Percentiles rank a stretch among this genome's conserved stretches.
Conservation (phyloP, 2,329 filamentous ascomycete species). For the Colletotrichum somersetense region DNA sequence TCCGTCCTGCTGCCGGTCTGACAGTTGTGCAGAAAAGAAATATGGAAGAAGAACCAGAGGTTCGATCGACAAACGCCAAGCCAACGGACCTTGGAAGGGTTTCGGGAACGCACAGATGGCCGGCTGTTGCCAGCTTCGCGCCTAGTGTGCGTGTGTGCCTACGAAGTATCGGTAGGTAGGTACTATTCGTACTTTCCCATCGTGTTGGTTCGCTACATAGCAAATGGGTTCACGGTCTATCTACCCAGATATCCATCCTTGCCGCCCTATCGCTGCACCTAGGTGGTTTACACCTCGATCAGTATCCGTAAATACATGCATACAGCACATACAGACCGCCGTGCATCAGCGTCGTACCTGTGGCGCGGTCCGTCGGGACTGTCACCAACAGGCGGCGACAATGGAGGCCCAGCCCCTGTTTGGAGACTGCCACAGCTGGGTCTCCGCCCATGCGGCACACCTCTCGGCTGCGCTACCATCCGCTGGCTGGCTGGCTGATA, state of each 20-base stretch:
- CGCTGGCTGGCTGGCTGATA: conserved; percentile 11
- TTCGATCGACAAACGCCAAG: conserved; percentile 13
- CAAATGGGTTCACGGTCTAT: too few relatives aligned
- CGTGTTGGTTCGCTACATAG: too few relatives aligned
- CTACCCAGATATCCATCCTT: too few relatives aligned
- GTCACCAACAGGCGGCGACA: conserved; percentile 1
- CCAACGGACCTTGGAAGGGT: not conserved
- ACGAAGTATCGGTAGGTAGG: too few relatives aligned
- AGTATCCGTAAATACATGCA: too few relatives aligned
- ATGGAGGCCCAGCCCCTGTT: conserved; percentile 30
- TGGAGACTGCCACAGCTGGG: conserved; percentile 27
- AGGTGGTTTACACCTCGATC: too few relatives aligned
- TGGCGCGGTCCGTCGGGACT: not conserved
- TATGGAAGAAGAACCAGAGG: not conserved
- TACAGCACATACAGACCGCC: not conserved
- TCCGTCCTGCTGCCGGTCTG: conserved; percentile 26
- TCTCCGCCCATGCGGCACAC: conserved; percentile 30
- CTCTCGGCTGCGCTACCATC: conserved; percentile 37
- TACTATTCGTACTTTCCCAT: too few relatives aligned
- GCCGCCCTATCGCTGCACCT: too few relatives aligned
- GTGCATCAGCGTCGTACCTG: not conserved
- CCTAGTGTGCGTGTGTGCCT: too few relatives aligned
- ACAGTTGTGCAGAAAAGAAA: conserved; percentile 10
- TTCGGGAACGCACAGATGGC: not conserved
- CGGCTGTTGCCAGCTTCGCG: not conserved